These are phyloP conservation scores for Cladobotryum protrusum DNA, from an alignment of 2,329 filamentous ascomycete genomes.

Conservation along the genomic window DNA sequence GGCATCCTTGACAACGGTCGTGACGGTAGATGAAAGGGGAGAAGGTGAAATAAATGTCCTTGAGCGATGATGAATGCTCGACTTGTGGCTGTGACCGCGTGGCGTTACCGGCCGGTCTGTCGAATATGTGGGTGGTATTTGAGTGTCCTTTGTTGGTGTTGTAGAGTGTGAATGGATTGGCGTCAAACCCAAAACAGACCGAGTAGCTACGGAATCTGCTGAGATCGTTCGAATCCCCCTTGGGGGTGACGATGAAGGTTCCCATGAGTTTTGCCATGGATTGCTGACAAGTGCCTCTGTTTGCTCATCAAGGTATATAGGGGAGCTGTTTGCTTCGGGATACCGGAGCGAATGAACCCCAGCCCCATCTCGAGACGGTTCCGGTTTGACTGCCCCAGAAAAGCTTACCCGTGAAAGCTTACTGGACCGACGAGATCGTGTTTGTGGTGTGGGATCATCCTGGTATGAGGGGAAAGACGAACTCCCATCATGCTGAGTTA, in stretches of 20 bases:
- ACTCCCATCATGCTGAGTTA: conserved; percentile 43
- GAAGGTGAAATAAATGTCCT: conserved; percentile 53
- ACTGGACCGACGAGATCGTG: conserved; percentile 43
- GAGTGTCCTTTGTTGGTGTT: conserved; percentile 27
- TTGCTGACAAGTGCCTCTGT: conserved; percentile 36
- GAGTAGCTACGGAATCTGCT: conserved; percentile 28
- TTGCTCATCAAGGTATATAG: conserved; percentile 29
- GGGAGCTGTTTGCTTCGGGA: conserved; percentile 24
- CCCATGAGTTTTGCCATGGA: conserved; percentile 36
- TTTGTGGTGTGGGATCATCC: conserved; percentile 18
- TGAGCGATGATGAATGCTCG: conserved; percentile 26
- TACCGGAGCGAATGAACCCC: conserved; percentile 32
- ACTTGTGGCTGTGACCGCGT: conserved; percentile 23
- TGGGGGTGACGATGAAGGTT: conserved; percentile 23
- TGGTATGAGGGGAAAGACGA: conserved; percentile 14
- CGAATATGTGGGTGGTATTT: conserved; percentile 16
- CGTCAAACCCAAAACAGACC: conserved; percentile 18
- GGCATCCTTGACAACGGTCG: conserved; percentile 51
- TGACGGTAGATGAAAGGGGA: conserved; percentile 53
- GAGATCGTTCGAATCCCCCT: conserved; percentile 34
- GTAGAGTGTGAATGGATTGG: conserved; percentile 24
- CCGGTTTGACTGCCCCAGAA: conserved; percentile 31
- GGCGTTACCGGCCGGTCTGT: conserved; percentile 24
- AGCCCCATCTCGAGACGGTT: conserved; percentile 29
- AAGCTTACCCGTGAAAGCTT: conserved; percentile 42